Evolutionary conservation across 2,329 filamentous ascomycete species (phyloP).

Genomic region (Cladosporium colombiae): DNA sequence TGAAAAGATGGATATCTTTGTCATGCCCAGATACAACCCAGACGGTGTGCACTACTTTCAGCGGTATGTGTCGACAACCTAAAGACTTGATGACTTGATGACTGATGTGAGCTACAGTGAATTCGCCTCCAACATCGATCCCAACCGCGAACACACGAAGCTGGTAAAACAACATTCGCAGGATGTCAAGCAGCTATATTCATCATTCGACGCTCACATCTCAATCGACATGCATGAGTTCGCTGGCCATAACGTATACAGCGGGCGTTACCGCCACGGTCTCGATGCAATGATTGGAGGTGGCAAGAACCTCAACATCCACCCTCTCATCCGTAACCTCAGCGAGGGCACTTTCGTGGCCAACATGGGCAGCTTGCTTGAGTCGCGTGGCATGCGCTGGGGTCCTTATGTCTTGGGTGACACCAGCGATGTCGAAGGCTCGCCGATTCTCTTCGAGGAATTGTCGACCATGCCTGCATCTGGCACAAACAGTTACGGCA

Average conservation of each 20-base stretch:
- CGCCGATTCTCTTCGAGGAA: conserved; percentile 34
- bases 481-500: conserved; percentile 25
- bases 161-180: conserved; percentile 34
- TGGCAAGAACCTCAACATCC: conserved; percentile 42
- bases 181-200: conserved; percentile 38
- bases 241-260: conserved; percentile 32
- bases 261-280: conserved; percentile 37
- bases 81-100: too few relatives aligned
- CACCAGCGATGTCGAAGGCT: conserved; percentile 29
- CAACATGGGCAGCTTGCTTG: conserved; percentile 35
- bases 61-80: not conserved
- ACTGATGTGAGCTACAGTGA: conserved; percentile 14
- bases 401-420: conserved; percentile 38
- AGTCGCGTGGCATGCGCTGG: conserved; percentile 34
- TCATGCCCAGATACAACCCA: conserved; percentile 25
- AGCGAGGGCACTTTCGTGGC: conserved; percentile 39
- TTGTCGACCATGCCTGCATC: conserved; percentile 24
- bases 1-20: conserved; percentile 27
- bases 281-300: conserved; percentile 40
- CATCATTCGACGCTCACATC: conserved; percentile 37
- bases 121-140: conserved; percentile 32
- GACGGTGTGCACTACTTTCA: conserved; percentile 30
- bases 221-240: conserved; percentile 43
- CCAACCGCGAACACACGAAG: conserved; percentile 32
- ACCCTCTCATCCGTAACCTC: conserved; percentile 37